Percentiles rank a stretch among this genome's conserved stretches.
phyloP scores from a whole-genome alignment of 352 stramenopile genomes.

The Hyaloperonospora arabidopsidis region DNA sequence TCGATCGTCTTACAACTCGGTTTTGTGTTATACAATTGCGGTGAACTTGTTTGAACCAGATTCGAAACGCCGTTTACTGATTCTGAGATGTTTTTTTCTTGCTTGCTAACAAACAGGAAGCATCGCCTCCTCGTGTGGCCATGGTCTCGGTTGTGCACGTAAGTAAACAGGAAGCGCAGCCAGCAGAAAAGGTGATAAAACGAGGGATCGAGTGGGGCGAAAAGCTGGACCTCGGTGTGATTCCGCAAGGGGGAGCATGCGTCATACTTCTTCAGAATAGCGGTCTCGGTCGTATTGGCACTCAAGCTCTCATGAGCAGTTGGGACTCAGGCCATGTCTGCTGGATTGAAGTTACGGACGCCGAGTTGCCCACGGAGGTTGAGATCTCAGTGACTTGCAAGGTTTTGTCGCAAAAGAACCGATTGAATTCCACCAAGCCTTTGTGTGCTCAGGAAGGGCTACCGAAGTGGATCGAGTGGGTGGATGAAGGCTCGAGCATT shows the following conservation, averaged over 20 bases:
- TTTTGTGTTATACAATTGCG: conserved; percentile 16
- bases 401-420: conserved; percentile 41
- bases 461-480: conserved; percentile 65
- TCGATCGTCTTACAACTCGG: conserved; percentile 30
- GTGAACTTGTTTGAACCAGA: conserved; percentile 33
- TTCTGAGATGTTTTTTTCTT: conserved; percentile 34
- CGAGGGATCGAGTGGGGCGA: conserved; percentile 64
- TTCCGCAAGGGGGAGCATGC: conserved; percentile 66
- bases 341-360: conserved; percentile 72
- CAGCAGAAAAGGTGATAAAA: conserved; percentile 61
- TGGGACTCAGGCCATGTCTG: conserved; percentile 69
- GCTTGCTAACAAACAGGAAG: conserved; percentile 62
- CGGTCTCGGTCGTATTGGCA: conserved; percentile 64
- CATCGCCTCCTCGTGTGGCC: conserved; percentile 51
- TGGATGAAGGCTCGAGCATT: conserved; percentile 71
- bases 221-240: conserved; percentile 62
- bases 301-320: conserved; percentile 76
- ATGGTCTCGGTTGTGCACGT: conserved; percentile 73
- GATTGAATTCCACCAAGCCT: conserved; percentile 21
- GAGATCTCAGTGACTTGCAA: conserved; percentile 77
- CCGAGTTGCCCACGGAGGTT: conserved; percentile 58
- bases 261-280: conserved; percentile 73
- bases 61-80: conserved; percentile 44
- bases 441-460: conserved; percentile 28
- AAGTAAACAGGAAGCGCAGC: conserved; percentile 49